Evolutionary conservation across 306 rosid species (phyloP), one percentile per base, ranked within the genome.

Genomic region (Sophora flavescens): DNA sequence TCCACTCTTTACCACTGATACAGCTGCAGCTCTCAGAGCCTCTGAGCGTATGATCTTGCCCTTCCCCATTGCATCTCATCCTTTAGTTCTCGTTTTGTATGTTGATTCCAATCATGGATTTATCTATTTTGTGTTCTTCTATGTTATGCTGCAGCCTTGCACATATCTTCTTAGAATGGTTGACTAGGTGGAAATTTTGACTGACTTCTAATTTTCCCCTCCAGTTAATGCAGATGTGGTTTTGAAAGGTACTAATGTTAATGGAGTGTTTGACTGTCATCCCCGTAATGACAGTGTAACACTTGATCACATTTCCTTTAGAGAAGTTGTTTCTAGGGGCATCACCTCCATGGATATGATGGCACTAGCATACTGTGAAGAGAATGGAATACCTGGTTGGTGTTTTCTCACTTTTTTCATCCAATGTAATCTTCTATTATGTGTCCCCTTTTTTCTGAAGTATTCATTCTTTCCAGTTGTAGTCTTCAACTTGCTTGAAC

Each of bases 311-410:
- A 76, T 76, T 41, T 76, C 80, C 38, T 84, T 65, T 63, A 53
- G 82, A 30, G 87, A 86, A 62, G 59, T 83, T 75, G 76, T 77
- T n/a, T 63, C 89, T 35, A 83, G 82, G 62, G 79, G 89, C 44
- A 39, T 58, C 65, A 62, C 81, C 17, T 68, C 77, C 54, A 64
- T 86, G 78, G 89, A 86, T 45, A 6, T 71, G 80, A 69, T 73
- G 83, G 87, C 89, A 17, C 51, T 86, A 57, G 79, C 81, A 60
- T 83, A 47, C 42, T 86, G 89, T 64, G 89, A 86, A 69, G 85
- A 86, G 70, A 86, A 86, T 54, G 72, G 76, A 53, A 83, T 83
- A 56, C 89, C 89, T 32, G 89, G 89, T 86, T 77, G 45, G 87
- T 86, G 14, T 78, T 64, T 38, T 58, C 30, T 59, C 6, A 7